phyloP scores from a whole-genome alignment of 2,329 filamentous ascomycete species.

The Neobulgaria alba region DNA sequence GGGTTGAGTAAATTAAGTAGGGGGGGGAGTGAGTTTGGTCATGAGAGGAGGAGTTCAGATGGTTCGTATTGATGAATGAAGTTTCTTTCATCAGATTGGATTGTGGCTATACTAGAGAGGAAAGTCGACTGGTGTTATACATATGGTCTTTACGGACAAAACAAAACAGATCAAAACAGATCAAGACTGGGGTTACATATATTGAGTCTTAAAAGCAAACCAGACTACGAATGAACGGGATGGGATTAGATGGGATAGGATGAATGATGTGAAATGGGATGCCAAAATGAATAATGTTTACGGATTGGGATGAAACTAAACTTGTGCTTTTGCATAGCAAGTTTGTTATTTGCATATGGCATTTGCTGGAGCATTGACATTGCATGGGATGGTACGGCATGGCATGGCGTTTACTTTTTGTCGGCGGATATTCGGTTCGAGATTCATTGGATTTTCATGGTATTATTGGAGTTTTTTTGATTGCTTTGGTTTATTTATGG shows the following conservation, averaged over 20 bases:
- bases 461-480: too few relatives aligned
- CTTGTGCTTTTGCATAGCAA: background rate
- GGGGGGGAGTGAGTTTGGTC: background rate
- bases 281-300: background rate
- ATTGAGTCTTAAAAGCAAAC: too few relatives aligned
- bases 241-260: background rate
- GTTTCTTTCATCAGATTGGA: background rate
- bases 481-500: too few relatives aligned
- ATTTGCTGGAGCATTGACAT: too few relatives aligned
- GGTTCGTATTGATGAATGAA: background rate
- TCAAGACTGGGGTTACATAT: too few relatives aligned
- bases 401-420: too few relatives aligned
- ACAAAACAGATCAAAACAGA: too few relatives aligned
- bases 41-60: background rate
- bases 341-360: background rate
- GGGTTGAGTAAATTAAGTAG: constrained; percentile 7
- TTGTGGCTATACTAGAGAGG: background rate
- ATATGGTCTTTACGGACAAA: background rate
- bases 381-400: too few relatives aligned
- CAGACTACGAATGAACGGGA: background rate
- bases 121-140: background rate
- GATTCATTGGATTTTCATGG: too few relatives aligned
- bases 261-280: background rate
- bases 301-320: background rate
- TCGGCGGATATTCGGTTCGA: too few relatives aligned